Conservation (phyloP, 495 filamentous ascomycete species). For the Trichoderma virens region DNA sequence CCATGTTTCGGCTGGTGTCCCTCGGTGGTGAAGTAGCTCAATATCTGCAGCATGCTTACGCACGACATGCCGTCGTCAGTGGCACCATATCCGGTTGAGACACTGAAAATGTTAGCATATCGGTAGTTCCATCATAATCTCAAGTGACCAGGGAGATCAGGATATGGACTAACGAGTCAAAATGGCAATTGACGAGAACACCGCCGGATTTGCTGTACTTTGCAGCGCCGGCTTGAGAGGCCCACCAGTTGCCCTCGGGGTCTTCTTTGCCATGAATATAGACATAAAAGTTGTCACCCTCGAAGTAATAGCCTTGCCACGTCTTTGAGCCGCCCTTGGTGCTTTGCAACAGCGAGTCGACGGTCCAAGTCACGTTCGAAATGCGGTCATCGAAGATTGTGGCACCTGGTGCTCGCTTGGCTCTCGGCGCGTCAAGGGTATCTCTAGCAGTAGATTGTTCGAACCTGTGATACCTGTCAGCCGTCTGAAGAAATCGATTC, state of each 20-base stretch:
- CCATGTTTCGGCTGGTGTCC: slow-evolving; percentile 72
- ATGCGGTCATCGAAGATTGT: slow-evolving; percentile 63
- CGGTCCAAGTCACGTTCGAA: slow-evolving; percentile 63
- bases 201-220: slow-evolving; percentile 56
- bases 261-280: slow-evolving; percentile 81
- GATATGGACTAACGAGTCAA: slow-evolving; percentile 58
- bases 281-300: slow-evolving; percentile 87
- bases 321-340: not conserved
- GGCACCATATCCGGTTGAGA: slow-evolving; percentile 80
- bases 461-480: not conserved
- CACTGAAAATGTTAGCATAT: slow-evolving; percentile 40
- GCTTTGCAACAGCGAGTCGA: slow-evolving; percentile 18
- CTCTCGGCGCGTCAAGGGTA: slow-evolving; percentile 11
- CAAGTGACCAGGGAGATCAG: too few relatives aligned
- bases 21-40: slow-evolving; percentile 75
- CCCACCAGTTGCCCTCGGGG: slow-evolving; percentile 58
- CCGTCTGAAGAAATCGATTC: not conserved
- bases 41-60: slow-evolving; percentile 75
- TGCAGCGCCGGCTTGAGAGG: slow-evolving; percentile 27
- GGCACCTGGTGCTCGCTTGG: not conserved
- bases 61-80: slow-evolving; percentile 93
- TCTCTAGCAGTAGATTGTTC: not conserved
- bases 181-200: slow-evolving; percentile 90
- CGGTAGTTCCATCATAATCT: not conserved
- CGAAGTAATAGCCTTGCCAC: slow-evolving; percentile 63